Conservation (phyloP, 2,329 filamentous ascomycete genomes). For the Epichloe baconii region DNA sequence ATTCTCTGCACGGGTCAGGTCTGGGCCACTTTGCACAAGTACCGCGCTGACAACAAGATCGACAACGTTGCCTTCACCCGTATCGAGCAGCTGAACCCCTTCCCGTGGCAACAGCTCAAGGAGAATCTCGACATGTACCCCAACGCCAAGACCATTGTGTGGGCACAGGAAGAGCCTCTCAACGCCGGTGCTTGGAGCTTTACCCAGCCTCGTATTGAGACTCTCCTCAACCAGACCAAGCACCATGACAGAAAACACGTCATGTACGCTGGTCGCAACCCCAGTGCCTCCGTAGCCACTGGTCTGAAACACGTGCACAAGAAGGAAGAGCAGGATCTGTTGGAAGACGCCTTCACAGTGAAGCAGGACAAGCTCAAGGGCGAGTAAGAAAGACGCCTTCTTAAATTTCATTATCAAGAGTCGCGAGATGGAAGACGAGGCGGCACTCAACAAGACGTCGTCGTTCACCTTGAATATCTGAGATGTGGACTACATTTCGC, state of each 20-base stretch:
- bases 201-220: conserved; percentile 95
- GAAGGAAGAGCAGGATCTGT: conserved; percentile 84
- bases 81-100: conserved; percentile 95
- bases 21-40: conserved; percentile 78
- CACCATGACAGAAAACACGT: conserved; percentile 91
- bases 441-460: too few species aligned
- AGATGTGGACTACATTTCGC: neutral
- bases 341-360: conserved; percentile 51
- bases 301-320: conserved; percentile 77
- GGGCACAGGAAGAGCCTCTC: conserved; percentile 93
- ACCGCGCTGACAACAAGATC: conserved; percentile 75
- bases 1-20: conserved; percentile 93
- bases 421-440: neutral
- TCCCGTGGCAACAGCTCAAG: conserved; percentile 94
- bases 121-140: conserved; percentile 96
- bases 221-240: conserved; percentile 81
- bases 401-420: neutral
- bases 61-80: conserved; percentile 89
- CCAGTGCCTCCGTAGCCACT: conserved; percentile 86
- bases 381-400: conserved; percentile 28
- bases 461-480: too few species aligned
- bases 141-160: conserved; percentile 95
- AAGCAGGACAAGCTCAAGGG: conserved; percentile 59
- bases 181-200: conserved; percentile 97
- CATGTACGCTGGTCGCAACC: conserved; percentile 91